phyloP scores from a whole-genome alignment of 371 early-diverging fungal genomes.

The Apophysomyces variabilis region DNA sequence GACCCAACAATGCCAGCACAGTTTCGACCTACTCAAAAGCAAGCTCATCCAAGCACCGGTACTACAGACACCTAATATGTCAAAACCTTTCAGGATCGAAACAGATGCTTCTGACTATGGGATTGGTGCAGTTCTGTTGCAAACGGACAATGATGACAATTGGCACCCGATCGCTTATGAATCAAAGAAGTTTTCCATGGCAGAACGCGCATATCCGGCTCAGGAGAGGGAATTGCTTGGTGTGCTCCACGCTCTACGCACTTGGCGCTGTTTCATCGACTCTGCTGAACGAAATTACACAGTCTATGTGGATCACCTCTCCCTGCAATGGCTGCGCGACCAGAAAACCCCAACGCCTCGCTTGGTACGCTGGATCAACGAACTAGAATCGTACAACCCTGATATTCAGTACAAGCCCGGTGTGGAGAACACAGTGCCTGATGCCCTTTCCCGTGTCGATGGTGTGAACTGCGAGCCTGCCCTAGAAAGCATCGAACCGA shows the following conservation, averaged over 20 bases:
- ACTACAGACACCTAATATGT: no score
- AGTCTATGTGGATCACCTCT: conserved; percentile 53
- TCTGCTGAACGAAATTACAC: conserved; percentile 17
- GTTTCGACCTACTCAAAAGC: no score
- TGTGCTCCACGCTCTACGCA: conserved; percentile 23
- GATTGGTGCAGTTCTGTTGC: conserved; percentile 38
- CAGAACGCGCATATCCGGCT: no score
- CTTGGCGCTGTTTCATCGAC: conserved; percentile 20
- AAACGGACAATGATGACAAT: conserved; percentile 26
- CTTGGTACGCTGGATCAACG: conserved; percentile 19
- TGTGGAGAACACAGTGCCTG: conserved; percentile 31
- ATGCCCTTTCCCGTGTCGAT: conserved; percentile 26
- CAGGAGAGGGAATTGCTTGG: no score
- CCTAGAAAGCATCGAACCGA: not conserved
- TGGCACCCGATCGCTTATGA: conserved; percentile 40
- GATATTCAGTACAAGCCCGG: not conserved
- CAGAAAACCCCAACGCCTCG: conserved; percentile 14
- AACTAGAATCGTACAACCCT: conserved; percentile 26
- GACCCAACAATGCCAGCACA: no score
- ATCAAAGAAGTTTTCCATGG: no score
- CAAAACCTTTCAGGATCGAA: conserved; percentile 30
- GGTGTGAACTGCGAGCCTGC: not conserved
- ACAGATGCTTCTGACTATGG: conserved; percentile 36
- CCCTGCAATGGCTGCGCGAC: conserved; percentile 27
- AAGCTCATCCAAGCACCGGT: no score